Conservation (phyloP, 1,139 yeast species). For the Lodderomyces margitis region DNA sequence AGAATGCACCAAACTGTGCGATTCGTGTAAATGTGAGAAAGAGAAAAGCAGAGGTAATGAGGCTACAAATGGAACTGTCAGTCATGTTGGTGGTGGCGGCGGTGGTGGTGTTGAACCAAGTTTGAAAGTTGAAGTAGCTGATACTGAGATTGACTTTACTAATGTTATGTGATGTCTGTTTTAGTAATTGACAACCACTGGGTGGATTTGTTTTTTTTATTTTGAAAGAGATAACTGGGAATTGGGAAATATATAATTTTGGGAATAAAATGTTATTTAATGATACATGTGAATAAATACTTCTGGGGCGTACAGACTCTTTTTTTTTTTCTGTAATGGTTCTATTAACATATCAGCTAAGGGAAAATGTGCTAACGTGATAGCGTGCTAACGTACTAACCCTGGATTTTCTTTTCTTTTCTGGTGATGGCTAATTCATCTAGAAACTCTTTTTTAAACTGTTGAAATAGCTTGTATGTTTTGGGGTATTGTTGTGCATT, state of each 20-base stretch:
- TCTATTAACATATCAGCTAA: too few relatives aligned
- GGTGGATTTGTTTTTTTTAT: conserved; percentile 1
- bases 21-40: conserved; percentile 11
- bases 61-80: background rate
- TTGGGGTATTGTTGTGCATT: conserved; percentile 48
- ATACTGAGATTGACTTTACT: conserved; percentile 21
- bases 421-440: conserved; percentile 40
- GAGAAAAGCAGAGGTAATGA: conserved; percentile 2
- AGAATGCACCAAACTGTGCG: conserved; percentile 12
- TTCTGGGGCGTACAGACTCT: too few relatives aligned
- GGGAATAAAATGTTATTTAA: too few relatives aligned
- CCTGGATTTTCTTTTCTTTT: conserved; percentile 1
- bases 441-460: conserved; percentile 49
- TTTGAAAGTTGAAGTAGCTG: conserved; percentile 12
- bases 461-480: conserved; percentile 48
- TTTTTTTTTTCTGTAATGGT: too few relatives aligned
- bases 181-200: background rate
- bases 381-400: too few relatives aligned
- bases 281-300: too few relatives aligned
- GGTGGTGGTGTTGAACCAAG: conserved; percentile 8
- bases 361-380: too few relatives aligned
- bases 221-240: too few relatives aligned
- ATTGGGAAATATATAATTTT: too few relatives aligned
- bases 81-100: background rate
- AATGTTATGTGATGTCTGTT: background rate